These are phyloP conservation scores for Colletotrichum eleusines DNA, from an alignment of 2,329 filamentous ascomycete genomes.

Conservation along the genomic window DNA sequence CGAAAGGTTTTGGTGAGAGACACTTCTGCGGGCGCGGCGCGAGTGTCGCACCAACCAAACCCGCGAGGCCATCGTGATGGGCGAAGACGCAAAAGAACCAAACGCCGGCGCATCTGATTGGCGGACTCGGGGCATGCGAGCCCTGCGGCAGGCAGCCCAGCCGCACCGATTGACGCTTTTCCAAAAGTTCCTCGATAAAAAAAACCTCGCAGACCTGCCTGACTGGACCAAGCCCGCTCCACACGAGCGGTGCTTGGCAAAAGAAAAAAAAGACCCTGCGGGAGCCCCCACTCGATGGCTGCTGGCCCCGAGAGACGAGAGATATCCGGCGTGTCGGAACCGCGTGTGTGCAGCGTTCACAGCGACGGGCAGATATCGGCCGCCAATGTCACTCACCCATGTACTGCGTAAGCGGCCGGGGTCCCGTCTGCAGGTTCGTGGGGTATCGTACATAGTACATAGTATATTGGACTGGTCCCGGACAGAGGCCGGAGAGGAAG, in stretches of 20 bases:
- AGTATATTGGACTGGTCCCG: slow-evolving; percentile 16
- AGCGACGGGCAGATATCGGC: neutral
- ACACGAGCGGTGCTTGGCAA: slow-evolving; percentile 5
- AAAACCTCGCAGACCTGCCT: slow-evolving; percentile 8
- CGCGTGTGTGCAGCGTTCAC: neutral
- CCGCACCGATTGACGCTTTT: neutral
- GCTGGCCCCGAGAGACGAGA: neutral
- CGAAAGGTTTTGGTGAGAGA: slow-evolving; percentile 5
- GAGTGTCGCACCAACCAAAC: slow-evolving; percentile 18
- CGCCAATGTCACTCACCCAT: slow-evolving; percentile 8
- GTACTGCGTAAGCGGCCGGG: slow-evolving; percentile 3
- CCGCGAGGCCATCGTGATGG: slow-evolving; percentile 26
- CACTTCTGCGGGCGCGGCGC: slow-evolving; percentile 12
- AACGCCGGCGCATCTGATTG: slow-evolving; percentile 9
- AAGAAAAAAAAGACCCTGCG: neutral
- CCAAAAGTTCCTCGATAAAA: slow-evolving; percentile 21
- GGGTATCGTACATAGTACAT: too few species aligned
- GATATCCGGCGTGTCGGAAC: slow-evolving; percentile 14
- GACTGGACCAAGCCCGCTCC: slow-evolving; percentile 20
- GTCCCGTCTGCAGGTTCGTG: slow-evolving; percentile 23
- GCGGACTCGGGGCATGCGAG: neutral
- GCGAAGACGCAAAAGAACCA: slow-evolving; percentile 1
- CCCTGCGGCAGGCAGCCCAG: too few species aligned
- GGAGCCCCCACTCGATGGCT: neutral
- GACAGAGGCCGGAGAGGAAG: slow-evolving; percentile 6